Percentiles rank a stretch among this genome's conserved stretches.
phyloP scores from a whole-genome alignment of 2,329 filamentous ascomycete species.

The Torrubiella hemipterigena region DNA sequence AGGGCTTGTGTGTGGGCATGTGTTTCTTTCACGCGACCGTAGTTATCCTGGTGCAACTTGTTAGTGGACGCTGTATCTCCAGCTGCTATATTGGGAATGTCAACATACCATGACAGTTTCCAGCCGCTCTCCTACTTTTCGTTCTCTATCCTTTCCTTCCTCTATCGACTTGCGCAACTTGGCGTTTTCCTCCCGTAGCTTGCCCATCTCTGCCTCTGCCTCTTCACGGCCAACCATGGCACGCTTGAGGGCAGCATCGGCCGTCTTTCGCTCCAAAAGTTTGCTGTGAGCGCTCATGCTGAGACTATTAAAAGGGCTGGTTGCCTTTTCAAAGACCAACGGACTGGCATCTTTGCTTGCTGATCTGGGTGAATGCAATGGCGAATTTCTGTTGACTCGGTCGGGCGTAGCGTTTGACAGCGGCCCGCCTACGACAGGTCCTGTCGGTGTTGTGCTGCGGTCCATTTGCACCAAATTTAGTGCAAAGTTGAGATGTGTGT shows the following conservation, averaged over 20 bases:
- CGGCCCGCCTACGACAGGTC: slow-evolving; percentile 40
- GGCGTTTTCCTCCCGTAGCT: slow-evolving; percentile 48
- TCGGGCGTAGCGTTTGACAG: slow-evolving; percentile 52
- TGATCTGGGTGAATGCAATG: too few relatives aligned
- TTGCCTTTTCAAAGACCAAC: slow-evolving; percentile 50
- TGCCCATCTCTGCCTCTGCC: slow-evolving; percentile 56
- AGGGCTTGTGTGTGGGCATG: slow-evolving; percentile 53
- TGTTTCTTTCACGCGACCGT: slow-evolving; percentile 57
- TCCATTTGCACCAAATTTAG: too few relatives aligned
- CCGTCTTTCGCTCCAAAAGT: slow-evolving; percentile 50
- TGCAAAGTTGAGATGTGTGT: too few relatives aligned
- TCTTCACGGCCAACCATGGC: slow-evolving; percentile 59
- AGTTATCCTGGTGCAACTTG: slow-evolving; percentile 52
- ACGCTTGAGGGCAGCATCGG: slow-evolving; percentile 53
- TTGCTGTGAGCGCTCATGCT: slow-evolving; percentile 48
- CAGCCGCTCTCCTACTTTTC: slow-evolving; percentile 52
- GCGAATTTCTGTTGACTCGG: slow-evolving; percentile 45
- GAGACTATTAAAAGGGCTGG: slow-evolving; percentile 62
- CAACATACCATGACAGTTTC: slow-evolving; percentile 56
- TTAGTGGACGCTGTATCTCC: slow-evolving; percentile 6
- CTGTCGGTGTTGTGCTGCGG: slow-evolving; percentile 33
- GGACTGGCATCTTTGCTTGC: slow-evolving; percentile 25
- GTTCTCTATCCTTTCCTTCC: slow-evolving; percentile 53
- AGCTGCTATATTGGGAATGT: neutral
- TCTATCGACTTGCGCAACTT: slow-evolving; percentile 46